Evolutionary conservation across 495 filamentous ascomycete species (phyloP), one percentile per base, ranked within the genome.

Genomic region (Cercophora samala): DNA sequence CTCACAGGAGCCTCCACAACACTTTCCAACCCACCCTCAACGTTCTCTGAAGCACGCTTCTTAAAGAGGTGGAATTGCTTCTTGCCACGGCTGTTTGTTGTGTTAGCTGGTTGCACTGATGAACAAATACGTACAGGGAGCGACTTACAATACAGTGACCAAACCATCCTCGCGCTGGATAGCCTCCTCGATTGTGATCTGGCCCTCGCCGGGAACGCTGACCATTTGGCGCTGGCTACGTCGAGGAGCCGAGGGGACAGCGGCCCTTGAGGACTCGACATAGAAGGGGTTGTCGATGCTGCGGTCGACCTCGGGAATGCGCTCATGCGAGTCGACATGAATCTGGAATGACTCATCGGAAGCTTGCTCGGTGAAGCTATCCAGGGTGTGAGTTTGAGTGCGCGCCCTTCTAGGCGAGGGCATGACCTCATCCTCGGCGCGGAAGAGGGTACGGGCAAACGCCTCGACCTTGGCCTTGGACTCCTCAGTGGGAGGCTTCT

Each of bases 281-380:
- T 86, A 86, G 74, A 97, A 97, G 0, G 92, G 92, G 70, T 97
- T 97, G 3, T 88, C 87, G 67, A 82, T 74, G 64, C 78, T 86
- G 25, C 79, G 67, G 73, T 91, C 91, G 4, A 87, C 65, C 73
- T 88, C 87, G 26, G 95, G 95, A 42, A 97, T 80, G 55, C 91
- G 89, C 72, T 96, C 93, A 73, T 90, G 89, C 3, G 91, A 90
- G 72, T 99, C 95, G 11, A 93, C 97, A 74, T 87, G 97, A 63
- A 99, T 96, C 70, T 87, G 78, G 67, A 98, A 92, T 13, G 84
- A 74, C 53, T 82, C 78, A n/a, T 79, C 80, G 21, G 75, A 69
- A 13, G 75, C 71, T 4, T 84, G 80, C 22, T 89, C 85, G 22
- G 85, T 87, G 72, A 90, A 88, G 75, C 89, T 89, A 61, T 90